Evolutionary conservation across 192 early-diverging fungal species (phyloP), one percentile per base, ranked within the genome.

Genomic region (Spizellomyces sp.): DNA sequence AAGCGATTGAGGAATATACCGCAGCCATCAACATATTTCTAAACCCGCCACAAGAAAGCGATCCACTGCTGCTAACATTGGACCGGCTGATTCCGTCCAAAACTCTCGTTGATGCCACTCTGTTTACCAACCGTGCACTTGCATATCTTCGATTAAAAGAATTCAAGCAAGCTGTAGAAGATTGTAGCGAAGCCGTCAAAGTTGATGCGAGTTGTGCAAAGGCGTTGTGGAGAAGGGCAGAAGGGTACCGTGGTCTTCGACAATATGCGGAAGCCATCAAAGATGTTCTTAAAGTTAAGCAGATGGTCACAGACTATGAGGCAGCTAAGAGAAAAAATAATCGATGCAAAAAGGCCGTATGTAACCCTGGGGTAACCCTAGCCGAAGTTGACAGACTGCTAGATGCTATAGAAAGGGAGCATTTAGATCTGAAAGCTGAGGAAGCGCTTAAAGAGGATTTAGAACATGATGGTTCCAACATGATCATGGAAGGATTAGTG

Each of bases 41-140:
- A 5, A 14, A 17, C 15, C 3, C n/a, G 36, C 14, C 42, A 5
- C 21, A 61, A 61, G 9, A 61, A 41, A 42, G 5, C 42, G 59
- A 61, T 14, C 14, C 17, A 41, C 42, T 61, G 59, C 15, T 6
- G 14, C 14, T 41, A 14, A 27, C 36, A 41, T 14, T 61, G 14
- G 59, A 61, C 14, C 17, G 59, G 36, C 14, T 61, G 42, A 15
- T 61, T 17, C 59, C 59, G 14, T 36, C 15, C 15, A 61, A 61
- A 8, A 17, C 17, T 15, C 3, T 61, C 15, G n/a, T 42, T 42
- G 72, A 66, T 19, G 42, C 58, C 45, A 43, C 55, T 10, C 62
- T 75, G 8, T 95, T 87, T 72, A 92, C 91, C 27, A 95, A 95
- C 70, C 80, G 94, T 9, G 93, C 93, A 9, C 81, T 94, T 9